These are phyloP conservation scores for Scutellaria baicalensis DNA, from an alignment of 257 asterid species.

Conservation along the genomic window DNA sequence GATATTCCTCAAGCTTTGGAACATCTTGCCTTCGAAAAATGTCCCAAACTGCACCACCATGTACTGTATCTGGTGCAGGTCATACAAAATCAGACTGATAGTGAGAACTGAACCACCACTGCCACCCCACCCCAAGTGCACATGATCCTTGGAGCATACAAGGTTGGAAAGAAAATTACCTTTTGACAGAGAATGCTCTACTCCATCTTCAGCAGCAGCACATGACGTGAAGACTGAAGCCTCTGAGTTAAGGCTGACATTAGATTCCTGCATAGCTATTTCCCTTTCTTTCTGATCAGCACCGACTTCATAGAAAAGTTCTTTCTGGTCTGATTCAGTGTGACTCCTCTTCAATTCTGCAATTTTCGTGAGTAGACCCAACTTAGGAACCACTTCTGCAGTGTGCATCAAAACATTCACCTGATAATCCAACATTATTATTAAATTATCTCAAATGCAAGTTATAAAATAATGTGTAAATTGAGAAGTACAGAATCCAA, in stretches of 20 bases:
- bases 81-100: not conserved
- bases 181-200: not conserved
- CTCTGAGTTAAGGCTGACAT: slow-evolving; percentile 5
- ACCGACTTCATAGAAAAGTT: slow-evolving; percentile 17
- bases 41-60: slow-evolving; percentile 69
- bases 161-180: slow-evolving; percentile 2
- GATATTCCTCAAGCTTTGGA: slow-evolving; percentile 47
- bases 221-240: not conserved
- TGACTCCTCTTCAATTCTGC: slow-evolving; percentile 19
- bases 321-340: slow-evolving; percentile 22
- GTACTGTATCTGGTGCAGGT: slow-evolving; percentile 7
- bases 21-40: slow-evolving; percentile 60
- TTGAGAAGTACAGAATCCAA: not conserved
- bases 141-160: not conserved
- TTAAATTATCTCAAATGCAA: not conserved
- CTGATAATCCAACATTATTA: slow-evolving; percentile 19
- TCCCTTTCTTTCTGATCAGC: slow-evolving; percentile 2
- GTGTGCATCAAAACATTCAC: slow-evolving; percentile 61
- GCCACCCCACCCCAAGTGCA: not conserved
- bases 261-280: not conserved
- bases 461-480: not conserved
- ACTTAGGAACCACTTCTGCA: slow-evolving; percentile 26
- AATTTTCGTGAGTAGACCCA: slow-evolving; percentile 7
- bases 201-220: slow-evolving; percentile 8
- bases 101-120: not conserved